These are phyloP conservation scores for Fusarium chuoi DNA, from an alignment of 2,329 filamentous ascomycete genomes.

Conservation along the genomic window DNA sequence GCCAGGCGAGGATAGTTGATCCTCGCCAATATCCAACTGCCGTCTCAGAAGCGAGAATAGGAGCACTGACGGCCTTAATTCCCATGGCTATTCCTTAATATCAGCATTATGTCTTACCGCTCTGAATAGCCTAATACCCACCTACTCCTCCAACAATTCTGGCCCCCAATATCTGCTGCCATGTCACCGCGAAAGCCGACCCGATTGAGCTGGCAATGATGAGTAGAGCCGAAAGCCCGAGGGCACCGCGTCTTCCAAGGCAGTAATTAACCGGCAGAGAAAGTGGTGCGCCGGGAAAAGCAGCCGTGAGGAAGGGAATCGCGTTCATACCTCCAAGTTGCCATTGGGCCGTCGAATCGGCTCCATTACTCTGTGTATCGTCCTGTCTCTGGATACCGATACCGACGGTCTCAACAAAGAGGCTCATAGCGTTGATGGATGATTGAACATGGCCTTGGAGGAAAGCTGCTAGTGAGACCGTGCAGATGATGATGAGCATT, in stretches of 20 bases:
- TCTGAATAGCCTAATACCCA: background rate
- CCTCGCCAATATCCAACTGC: constrained; percentile 60
- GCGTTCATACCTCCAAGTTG: constrained; percentile 50
- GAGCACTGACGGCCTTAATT: constrained; percentile 59
- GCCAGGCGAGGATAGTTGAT: constrained; percentile 59
- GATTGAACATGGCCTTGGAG: constrained; percentile 56
- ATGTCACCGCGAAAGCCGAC: constrained; percentile 45
- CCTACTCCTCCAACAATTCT: constrained; percentile 39
- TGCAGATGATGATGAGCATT: constrained; percentile 38
- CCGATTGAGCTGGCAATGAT: constrained; percentile 53
- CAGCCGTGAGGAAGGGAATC: constrained; percentile 51
- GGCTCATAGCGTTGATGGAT: constrained; percentile 52
- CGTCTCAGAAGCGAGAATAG: constrained; percentile 59
- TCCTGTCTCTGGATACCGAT: constrained; percentile 1
- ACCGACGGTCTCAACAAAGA: constrained; percentile 40
- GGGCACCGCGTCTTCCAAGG: constrained; percentile 52
- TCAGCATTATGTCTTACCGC: background rate
- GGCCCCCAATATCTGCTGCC: constrained; percentile 47
- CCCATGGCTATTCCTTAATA: constrained; percentile 53
- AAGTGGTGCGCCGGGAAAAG: constrained; percentile 49
- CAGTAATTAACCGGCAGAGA: constrained; percentile 52
- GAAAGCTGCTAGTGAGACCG: constrained; percentile 55
- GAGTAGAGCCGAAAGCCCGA: constrained; percentile 51
- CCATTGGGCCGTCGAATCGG: constrained; percentile 2
- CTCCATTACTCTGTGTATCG: background rate